Evolutionary conservation across 179 eudicot species (phyloP), one percentile per base, ranked within the genome.

Genomic region (Heliamphora pulchella): DNA sequence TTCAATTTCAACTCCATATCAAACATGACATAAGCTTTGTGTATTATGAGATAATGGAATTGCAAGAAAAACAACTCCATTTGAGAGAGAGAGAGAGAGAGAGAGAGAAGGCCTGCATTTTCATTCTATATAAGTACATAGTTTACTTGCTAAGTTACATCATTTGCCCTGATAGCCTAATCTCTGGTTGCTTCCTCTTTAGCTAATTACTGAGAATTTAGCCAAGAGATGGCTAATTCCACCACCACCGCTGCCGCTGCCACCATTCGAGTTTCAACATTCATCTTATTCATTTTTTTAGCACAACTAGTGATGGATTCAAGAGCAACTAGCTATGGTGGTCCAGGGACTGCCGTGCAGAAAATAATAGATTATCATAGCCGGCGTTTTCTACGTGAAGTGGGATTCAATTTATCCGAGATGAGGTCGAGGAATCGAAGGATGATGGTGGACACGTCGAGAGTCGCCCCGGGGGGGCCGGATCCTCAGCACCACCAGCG

Each of bases 401-500:
- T 77, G 43, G 81, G 74, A 17, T 62, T 74, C 43, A 83, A 84
- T 44, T 81, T 76, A 3, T 67, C 65, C 0, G 75, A 76, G 70
- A 74, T 51, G 71, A 80, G 62, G 75, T 75, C 53, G n/a, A 58
- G 18, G 3, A 39, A 79, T n/a, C 66, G 83, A 71, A 81, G 83
- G 73, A 43, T 31, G 72, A 43, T 83, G 80, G 46, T 8, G n/a
- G 72, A 62, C 76, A 57, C 61, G 0, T 75, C 75, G 10, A 81
- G 84, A 53, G 80, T 20, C 14, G 82, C 81, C 11, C 88, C 88
- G 0, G 86, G 53, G 6, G 88, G 88, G 10, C 88, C 88, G 1
- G 86, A 86, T 65, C 84, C 84, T 71, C 88, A 83, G 3, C 88
- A 86, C 63, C 86, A 86, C 76, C 57, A 75, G 43, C 1, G 14